Conservation (phyloP, 1,284 basidiomycete genomes). For the Veloboletus limbatus region DNA sequence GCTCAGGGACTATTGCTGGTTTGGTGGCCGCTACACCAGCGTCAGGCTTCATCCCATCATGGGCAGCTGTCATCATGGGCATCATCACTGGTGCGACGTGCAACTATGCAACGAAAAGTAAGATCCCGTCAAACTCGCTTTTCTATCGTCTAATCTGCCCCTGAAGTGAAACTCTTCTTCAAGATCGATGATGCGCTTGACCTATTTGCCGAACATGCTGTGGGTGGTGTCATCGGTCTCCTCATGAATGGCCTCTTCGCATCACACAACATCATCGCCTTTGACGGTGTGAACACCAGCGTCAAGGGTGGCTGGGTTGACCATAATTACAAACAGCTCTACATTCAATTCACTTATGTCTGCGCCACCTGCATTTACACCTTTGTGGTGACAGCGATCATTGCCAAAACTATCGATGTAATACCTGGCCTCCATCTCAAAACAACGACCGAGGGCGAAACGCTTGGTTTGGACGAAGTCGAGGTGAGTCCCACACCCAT, state of each 20-base stretch:
- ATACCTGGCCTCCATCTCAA: constrained; percentile 79
- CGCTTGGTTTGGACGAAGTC: constrained; percentile 84
- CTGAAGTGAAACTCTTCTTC: constrained; percentile 61
- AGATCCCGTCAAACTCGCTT: constrained; percentile 29
- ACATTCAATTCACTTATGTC: constrained; percentile 83
- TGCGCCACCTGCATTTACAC: constrained; percentile 65
- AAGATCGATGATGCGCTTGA: constrained; percentile 82
- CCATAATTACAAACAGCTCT: constrained; percentile 70
- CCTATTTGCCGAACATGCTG: constrained; percentile 88
- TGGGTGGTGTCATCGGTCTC: constrained; percentile 86
- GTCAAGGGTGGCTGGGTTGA: constrained; percentile 72
- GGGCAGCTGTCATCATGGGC: constrained; percentile 78
- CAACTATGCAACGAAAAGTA: constrained; percentile 86
- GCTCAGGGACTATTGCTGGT: constrained; percentile 80
- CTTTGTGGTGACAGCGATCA: constrained; percentile 65
- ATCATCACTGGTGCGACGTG: constrained; percentile 72
- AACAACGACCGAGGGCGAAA: constrained; percentile 74
- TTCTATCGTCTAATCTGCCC: constrained; percentile 7
- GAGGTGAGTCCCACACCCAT: constrained; percentile 51
- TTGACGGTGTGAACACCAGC: constrained; percentile 75
- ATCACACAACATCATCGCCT: constrained; percentile 54
- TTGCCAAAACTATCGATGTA: constrained; percentile 70
- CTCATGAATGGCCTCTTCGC: constrained; percentile 82
- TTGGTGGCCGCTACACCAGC: constrained; percentile 89
- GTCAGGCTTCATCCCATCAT: constrained; percentile 64